Base-by-base conservation (phyloP, 2,329 filamentous ascomycete genomes). In the Dryadomyces quercus-mongolicae region DNA sequence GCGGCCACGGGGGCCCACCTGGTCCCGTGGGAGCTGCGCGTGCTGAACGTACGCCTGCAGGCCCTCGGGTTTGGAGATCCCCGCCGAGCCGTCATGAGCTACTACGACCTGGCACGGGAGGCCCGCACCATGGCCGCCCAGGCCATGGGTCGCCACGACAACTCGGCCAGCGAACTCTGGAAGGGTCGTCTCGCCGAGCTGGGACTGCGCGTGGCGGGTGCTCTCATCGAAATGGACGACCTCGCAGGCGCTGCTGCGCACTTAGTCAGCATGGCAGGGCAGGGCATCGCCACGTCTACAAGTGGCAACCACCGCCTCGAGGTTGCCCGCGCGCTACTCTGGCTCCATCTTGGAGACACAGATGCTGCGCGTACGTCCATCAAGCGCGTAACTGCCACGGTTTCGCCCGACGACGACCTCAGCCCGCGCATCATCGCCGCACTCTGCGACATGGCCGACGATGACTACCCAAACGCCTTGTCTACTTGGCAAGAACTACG, bases 141-240 rank as follows among this genome's bases (percentile, higher is more conserved):
- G 36, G 75, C 80, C 0, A 64, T 62, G 5, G 63, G 61, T 12
- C 62, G 60, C 36, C 71, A 74, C 43, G 75, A 78, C 10, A 73
- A 77, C 51, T 74, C 81, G 1, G 79, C 80, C 21, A 71, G 75
- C 16, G 72, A 76, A 59, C 61, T 85, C 6, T 97, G 92, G 92
- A 82, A 80, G 59, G 69, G 70, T 1, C 72, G 92, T 25, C 74
- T 97, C 1, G 71, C 75, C 1, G 90, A 96, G 58, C 73, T 96
- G 2, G 91, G 90, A 0, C 73, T 86, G 47, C 71, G 77, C 54
- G 80, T 86, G 1, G 80, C 80, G 0, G 77, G 79, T 15, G 83
- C 85, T 0, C 70, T 93, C 31, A 76, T 92, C 6, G 87, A 93
- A 67, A 94, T 96, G 83, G 88, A 89, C 9, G 92, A 98, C 64